Evolutionary conservation across 257 asterid genomes (phyloP), one percentile per base, ranked within the genome.

Genomic region (Solanum clarkiae): DNA sequence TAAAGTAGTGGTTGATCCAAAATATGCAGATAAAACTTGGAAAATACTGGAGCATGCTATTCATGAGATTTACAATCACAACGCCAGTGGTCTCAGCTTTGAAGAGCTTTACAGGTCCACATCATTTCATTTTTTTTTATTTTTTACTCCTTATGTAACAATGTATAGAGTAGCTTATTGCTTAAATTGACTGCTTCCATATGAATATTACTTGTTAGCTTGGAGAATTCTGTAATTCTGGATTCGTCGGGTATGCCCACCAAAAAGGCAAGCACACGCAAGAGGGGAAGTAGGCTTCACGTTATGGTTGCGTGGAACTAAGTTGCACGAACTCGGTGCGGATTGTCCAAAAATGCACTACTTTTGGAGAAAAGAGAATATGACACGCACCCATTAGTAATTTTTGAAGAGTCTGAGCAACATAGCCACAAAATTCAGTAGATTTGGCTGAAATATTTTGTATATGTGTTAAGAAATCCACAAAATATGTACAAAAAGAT

Each of bases 21-120:
- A 95, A 92, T 94, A 94, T 82, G 96, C 97, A 26, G 99, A 95
- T 2, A 94, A 93, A 88, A 95, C 98, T 59, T 95, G 99, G 99
- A 95, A 93, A 91, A 91, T 93, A 87, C 66, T 94, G 51, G 99
- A 95, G 80, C 93, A 92, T 86, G 99, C 99, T 11, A 95, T 95
- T 87, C 93, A 90, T 26, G 94, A 95, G 92, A 95, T 95, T 88
- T 95, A 94, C 88, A 92, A 91, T 85, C 98, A 93, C 80, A 94
- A 93, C 87, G 98, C 98, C 18, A 93, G 98, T 86, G 96, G 96
- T 75, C 98, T 94, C 51, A 94, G 98, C 88, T 94, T 93, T 71
- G 98, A 96, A 90, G 97, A 94, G 86, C 91, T 94, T 72, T 95
- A 95, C 92, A 93, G 99, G 99, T 95, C 82, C 47, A 24, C 22